Evolutionary conservation across 805 yeast genomes (phyloP), one percentile per base, ranked within the genome.

Genomic region (Starmerella geochares): DNA sequence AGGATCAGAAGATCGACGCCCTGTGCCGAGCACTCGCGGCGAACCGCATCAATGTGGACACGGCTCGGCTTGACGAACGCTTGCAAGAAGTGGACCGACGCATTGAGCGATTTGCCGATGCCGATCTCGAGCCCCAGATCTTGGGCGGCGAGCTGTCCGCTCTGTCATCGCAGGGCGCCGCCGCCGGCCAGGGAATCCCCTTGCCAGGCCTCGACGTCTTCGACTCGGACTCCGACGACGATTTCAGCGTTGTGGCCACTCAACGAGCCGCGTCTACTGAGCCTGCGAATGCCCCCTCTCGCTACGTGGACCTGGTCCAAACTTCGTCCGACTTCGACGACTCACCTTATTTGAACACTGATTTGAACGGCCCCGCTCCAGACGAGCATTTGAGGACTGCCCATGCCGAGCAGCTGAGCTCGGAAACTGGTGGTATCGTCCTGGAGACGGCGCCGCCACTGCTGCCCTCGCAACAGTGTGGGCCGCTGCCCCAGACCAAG

Each of bases 1-100:
- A 58, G 11, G 60, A 56, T 48, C 56, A 48, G 28, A 58, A 59
- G 27, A 44, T 60, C n/a, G 23, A 27, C 6, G 21, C 27, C 1
- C 41, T 57, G 21, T n/a, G 28, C 13, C 8, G 23, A 2, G 43
- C 42, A 14, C 53, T 58, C 7, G 11, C 10, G 1, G 6, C 20
- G 19, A 5, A 29, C 23, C 24, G 35, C 14, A 21, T 54, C 8
- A 3, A 14, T 1, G 41, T 35, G n/a, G 48, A 50, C 25, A 36
- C 49, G 4, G 6, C 13, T 17, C 50, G 21, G 4, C 33, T 59
- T 9, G 58, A 60, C 29, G 20, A 3, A 20, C 36, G 48, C 14
- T 39, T 60, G 14, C 24, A 39, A 33, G 52, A 42, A 13, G 51
- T 55, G 9, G 56, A 58, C 17, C 37, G 25, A 4, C 55, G 57